A percentile compares a stretch with the other conserved stretches of the same genome.
phyloP scores from a whole-genome alignment of 129 eudicot species.

The Solidago caesia region DNA sequence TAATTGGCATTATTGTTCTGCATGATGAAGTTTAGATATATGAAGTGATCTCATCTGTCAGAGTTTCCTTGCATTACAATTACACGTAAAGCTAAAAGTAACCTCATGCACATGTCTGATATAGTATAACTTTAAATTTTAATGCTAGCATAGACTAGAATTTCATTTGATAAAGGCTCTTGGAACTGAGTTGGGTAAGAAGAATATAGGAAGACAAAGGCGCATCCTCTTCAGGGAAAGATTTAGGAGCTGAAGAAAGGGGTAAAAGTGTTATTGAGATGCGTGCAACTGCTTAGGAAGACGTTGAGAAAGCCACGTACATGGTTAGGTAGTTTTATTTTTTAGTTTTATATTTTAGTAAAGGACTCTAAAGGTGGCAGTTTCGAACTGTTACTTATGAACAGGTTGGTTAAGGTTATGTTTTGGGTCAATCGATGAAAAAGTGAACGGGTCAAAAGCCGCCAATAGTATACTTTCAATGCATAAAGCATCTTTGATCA shows the following conservation, averaged over 20 bases:
- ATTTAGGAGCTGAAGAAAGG: slow-evolving; percentile 26
- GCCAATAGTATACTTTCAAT: neutral
- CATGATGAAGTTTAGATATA: no score
- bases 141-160: no score
- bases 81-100: no score
- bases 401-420: neutral
- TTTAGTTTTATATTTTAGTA: neutral
- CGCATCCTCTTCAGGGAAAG: slow-evolving; percentile 35
- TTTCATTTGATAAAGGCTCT: slow-evolving; percentile 67
- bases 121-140: no score
- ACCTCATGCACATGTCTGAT: no score
- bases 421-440: neutral
- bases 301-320: slow-evolving; percentile 86
- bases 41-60: no score
- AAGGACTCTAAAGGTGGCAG: neutral
- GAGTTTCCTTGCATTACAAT: no score
- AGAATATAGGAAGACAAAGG: slow-evolving; percentile 57
- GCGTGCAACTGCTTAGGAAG: slow-evolving; percentile 93
- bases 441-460: neutral
- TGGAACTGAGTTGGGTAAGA: slow-evolving; percentile 78
- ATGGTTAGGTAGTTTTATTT: slow-evolving; percentile 57
- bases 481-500: neutral
- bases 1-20: no score
- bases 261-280: slow-evolving; percentile 41
- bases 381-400: neutral